Conservation (phyloP, 768 basidiomycete species). For the Trametes punicea region DNA sequence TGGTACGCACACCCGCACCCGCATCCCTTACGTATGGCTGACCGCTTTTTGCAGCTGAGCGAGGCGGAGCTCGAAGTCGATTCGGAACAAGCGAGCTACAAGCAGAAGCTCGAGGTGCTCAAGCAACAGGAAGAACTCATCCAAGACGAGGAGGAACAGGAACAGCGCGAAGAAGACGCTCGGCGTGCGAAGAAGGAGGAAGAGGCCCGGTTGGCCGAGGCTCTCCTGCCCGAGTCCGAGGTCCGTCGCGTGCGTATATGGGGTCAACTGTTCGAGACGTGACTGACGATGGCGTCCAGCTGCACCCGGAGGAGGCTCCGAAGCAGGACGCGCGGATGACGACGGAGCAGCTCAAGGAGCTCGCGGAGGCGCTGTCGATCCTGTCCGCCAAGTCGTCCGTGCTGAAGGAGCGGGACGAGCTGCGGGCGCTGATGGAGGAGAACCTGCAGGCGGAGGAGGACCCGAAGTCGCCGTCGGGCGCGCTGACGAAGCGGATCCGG, state of each 20-base stretch:
- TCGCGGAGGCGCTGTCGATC: slow-evolving; percentile 86
- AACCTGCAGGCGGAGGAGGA: slow-evolving; percentile 88
- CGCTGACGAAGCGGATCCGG: slow-evolving; percentile 94
- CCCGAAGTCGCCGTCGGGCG: slow-evolving; percentile 76
- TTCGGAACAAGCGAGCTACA: slow-evolving; percentile 90
- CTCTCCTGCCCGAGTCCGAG: slow-evolving; percentile 86
- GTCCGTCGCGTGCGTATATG: slow-evolving; percentile 35
- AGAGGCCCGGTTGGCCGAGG: slow-evolving; percentile 76
- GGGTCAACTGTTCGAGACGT: not conserved
- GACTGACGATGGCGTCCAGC: slow-evolving; percentile 34
- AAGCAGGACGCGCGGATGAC: slow-evolving; percentile 83
- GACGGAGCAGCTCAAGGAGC: slow-evolving; percentile 89
- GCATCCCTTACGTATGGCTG: not conserved
- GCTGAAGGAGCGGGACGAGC: slow-evolving; percentile 92
- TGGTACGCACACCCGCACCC: slow-evolving; percentile 50
- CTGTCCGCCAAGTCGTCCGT: slow-evolving; percentile 93
- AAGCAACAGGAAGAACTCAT: slow-evolving; percentile 99
- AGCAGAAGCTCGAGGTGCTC: slow-evolving; percentile 96
- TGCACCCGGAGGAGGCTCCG: slow-evolving; percentile 55
- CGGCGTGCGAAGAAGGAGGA: slow-evolving; percentile 76
- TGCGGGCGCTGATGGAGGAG: slow-evolving; percentile 89
- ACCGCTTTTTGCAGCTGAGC: slow-evolving; percentile 59
- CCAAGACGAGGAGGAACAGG: slow-evolving; percentile 98
- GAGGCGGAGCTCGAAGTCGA: slow-evolving; percentile 97
- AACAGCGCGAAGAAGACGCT: slow-evolving; percentile 92